phyloP scores from a whole-genome alignment of 139 green algal genomes.

The Coelastrella sp. region DNA sequence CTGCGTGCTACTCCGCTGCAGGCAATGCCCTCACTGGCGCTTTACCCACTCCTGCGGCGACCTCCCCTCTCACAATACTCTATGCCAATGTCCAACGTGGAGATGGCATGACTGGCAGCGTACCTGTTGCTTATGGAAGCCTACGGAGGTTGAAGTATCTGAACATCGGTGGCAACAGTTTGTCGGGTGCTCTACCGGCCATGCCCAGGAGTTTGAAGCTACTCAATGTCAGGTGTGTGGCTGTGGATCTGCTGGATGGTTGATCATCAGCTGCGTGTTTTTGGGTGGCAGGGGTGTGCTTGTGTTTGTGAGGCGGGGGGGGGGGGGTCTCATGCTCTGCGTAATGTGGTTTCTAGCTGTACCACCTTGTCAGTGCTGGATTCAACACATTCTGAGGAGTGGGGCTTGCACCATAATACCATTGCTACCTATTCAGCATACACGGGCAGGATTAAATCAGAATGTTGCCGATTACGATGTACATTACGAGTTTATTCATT shows the following conservation, averaged over 20 bases:
- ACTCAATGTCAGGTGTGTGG: slow-evolving; percentile 28
- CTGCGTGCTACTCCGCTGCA: not conserved
- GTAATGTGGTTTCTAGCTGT: too few relatives aligned
- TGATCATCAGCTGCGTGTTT: not conserved
- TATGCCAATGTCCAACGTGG: not conserved
- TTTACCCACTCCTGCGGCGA: not conserved
- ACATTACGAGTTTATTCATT: too few relatives aligned
- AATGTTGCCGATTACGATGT: too few relatives aligned
- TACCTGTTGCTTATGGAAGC: not conserved
- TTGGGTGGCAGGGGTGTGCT: not conserved
- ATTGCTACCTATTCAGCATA: too few relatives aligned
- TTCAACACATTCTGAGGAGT: too few relatives aligned
- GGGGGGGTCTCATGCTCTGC: too few relatives aligned
- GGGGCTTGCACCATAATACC: too few relatives aligned
- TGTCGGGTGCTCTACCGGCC: not conserved
- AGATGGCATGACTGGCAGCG: not conserved
- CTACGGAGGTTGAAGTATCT: not conserved
- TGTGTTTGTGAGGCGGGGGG: not conserved
- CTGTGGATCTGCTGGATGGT: not conserved
- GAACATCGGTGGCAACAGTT: slow-evolving; percentile 14
- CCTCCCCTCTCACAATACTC: not conserved
- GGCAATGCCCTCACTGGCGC: slow-evolving; percentile 21
- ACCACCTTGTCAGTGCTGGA: too few relatives aligned
- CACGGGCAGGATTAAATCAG: too few relatives aligned
- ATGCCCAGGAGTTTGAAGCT: not conserved